Base-by-base conservation (phyloP, 306 rosid genomes). In the Clitoria ternatea region DNA sequence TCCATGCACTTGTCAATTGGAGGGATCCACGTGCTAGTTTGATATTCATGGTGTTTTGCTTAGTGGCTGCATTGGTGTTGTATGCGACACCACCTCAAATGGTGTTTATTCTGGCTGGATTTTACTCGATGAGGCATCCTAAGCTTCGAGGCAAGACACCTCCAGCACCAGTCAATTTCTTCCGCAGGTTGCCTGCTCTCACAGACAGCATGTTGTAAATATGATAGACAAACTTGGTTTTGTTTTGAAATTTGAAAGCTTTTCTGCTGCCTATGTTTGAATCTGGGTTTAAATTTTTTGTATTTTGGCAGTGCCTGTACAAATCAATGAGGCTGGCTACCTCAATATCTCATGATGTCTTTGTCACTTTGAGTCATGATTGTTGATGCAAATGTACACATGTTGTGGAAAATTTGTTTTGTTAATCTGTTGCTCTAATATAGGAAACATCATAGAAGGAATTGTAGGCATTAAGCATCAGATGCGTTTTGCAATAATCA, bases 81-180 rank as follows among this genome's bases (percentile, higher is more conserved):
- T 94, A 94, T 50, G 88, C 87, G 40, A 86, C 78, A 32, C 97
- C 96, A 1, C 79, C 86, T 20, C 86, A 80, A 80, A 24, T 94
- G 61, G 1, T 91, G 26, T 64, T 79, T 26, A 85, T 94, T 54
- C 12, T 75, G 0, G 65, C 57, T 12, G 99, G 96, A 27, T 63
- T 91, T 77, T 94, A 91, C 72, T 11, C 84, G 19, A 83, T 94
- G 96, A 91, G 99, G 86, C 99, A 94, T 60, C 99, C 99, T 1
- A 87, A 73, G 77, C 75, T 94, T 24, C 70, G 99, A 79, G 83
- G 78, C 32, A 89, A 78, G 82, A 82, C 68, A 66, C 99, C 99
- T 2, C 32, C 84, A 0, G 78, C 82, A 4, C 95, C 97, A 0
- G 1, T 87, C 73, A 91, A 87, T 69, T 94, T 89, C 92, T 94